Percentiles rank a stretch among this genome's conserved stretches.
These are phyloP conservation scores for Pseudisothecium myosuroides DNA, from an alignment of 225 moss, liverwort and hornwort genomes.

Conservation along the genomic window DNA sequence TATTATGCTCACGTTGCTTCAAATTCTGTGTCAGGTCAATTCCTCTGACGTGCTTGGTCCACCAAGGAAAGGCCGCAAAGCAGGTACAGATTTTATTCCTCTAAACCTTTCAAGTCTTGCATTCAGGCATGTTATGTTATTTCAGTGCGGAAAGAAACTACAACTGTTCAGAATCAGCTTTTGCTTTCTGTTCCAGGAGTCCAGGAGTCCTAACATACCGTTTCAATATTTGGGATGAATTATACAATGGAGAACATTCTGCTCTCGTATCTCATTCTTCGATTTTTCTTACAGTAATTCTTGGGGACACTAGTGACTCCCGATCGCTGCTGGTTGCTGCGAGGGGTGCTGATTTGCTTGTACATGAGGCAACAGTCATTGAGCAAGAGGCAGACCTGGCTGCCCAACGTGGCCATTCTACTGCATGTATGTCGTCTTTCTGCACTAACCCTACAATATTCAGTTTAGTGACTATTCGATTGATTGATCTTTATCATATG, in stretches of 20 bases:
- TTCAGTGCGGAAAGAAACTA: background rate
- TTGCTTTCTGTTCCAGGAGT: background rate
- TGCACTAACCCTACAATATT: background rate
- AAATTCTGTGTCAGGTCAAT: constrained; percentile 37
- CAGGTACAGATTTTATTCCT: constrained; percentile 29
- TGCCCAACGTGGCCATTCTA: constrained; percentile 75
- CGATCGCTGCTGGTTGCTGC: constrained; percentile 66
- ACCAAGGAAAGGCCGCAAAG: constrained; percentile 86
- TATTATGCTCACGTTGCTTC: background rate
- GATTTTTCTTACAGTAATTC: constrained; percentile 49
- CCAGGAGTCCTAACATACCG: background rate
- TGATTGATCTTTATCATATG: background rate
- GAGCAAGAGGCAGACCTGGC: constrained; percentile 73
- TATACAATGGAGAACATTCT: background rate
- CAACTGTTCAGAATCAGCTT: background rate
- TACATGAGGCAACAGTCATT: constrained; percentile 85
- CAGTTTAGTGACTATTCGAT: background rate
- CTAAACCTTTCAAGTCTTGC: background rate
- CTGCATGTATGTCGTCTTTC: constrained; percentile 45
- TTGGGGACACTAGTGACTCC: constrained; percentile 88
- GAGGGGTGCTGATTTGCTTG: constrained; percentile 71
- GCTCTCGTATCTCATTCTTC: background rate
- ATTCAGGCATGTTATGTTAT: background rate
- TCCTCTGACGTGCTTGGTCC: constrained; percentile 87
- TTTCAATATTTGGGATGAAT: background rate